Percentiles rank a stretch among this genome's conserved stretches.
phyloP scores from a whole-genome alignment of 306 rosid species.

The Cicer yamashitae region DNA sequence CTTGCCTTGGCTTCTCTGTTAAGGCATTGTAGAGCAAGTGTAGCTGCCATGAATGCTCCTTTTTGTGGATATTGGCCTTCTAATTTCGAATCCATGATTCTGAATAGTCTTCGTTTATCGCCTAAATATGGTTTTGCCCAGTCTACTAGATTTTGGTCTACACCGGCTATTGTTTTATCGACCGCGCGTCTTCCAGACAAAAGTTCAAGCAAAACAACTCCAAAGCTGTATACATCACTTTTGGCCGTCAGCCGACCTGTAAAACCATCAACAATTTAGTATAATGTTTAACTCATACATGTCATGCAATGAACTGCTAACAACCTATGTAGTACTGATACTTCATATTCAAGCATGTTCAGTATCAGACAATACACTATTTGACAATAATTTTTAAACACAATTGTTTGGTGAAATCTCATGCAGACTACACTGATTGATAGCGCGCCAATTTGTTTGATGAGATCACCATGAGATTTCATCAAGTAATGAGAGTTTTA shows the following conservation, averaged over 20 bases:
- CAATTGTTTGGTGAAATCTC: background rate
- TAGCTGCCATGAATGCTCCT: slow-evolving; percentile 78
- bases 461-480: background rate
- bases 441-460: background rate
- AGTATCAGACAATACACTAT: background rate
- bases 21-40: slow-evolving; percentile 79
- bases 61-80: slow-evolving; percentile 92
- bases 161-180: slow-evolving; percentile 63
- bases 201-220: slow-evolving; percentile 86
- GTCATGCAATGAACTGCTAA: background rate
- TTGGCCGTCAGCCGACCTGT: slow-evolving; percentile 89
- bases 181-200: slow-evolving; percentile 81
- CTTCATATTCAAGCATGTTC: background rate
- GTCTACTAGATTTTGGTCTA: slow-evolving; percentile 83
- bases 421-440: background rate
- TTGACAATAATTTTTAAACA: background rate
- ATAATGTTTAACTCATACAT: slow-evolving; percentile 12
- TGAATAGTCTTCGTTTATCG: slow-evolving; percentile 73
- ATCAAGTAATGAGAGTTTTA: background rate
- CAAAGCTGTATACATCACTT: slow-evolving; percentile 93
- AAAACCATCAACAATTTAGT: slow-evolving; percentile 25
- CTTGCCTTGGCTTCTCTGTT: slow-evolving; percentile 73
- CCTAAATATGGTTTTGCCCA: slow-evolving; percentile 87
- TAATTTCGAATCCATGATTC: slow-evolving; percentile 91
- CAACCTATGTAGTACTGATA: background rate